phyloP scores from a whole-genome alignment of 352 stramenopile genomes.

The Globisporangium recalcitrans region DNA sequence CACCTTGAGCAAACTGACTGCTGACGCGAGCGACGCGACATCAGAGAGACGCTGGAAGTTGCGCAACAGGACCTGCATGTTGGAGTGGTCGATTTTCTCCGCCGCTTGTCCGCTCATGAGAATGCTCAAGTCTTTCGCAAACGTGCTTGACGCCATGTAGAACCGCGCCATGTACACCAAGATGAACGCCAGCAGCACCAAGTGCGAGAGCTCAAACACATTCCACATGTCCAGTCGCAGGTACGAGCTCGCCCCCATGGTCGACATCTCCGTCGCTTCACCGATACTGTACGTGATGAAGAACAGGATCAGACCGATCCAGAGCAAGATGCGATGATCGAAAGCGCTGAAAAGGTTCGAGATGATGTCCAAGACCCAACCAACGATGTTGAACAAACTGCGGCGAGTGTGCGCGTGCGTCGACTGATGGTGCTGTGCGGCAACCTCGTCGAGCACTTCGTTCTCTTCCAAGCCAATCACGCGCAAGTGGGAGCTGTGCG shows the following conservation, averaged over 20 bases:
- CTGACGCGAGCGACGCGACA: slow-evolving; percentile 62
- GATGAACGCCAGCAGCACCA: slow-evolving; percentile 54
- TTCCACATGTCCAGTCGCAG: slow-evolving; percentile 86
- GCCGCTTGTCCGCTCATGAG: slow-evolving; percentile 28
- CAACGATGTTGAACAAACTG: not conserved
- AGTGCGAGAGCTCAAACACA: slow-evolving; percentile 78
- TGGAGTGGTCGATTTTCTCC: slow-evolving; percentile 57
- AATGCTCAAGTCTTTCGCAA: slow-evolving; percentile 37
- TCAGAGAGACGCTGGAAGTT: slow-evolving; percentile 75
- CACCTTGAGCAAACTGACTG: slow-evolving; percentile 81
- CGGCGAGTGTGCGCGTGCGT: not conserved
- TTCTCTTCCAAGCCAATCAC: slow-evolving; percentile 71
- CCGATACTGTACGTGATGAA: slow-evolving; percentile 79
- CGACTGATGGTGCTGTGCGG: not conserved
- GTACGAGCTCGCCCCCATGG: slow-evolving; percentile 71
- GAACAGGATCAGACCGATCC: slow-evolving; percentile 61
- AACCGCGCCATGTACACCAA: slow-evolving; percentile 67
- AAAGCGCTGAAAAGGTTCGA: slow-evolving; percentile 27
- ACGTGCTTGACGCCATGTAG: slow-evolving; percentile 53
- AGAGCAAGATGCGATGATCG: slow-evolving; percentile 62
- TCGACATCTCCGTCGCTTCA: slow-evolving; percentile 71
- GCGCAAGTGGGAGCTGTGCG: slow-evolving; percentile 76
- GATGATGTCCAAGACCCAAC: not conserved
- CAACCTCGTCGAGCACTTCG: slow-evolving; percentile 21
- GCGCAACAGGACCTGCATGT: slow-evolving; percentile 54